These are phyloP conservation scores for Porcisia deanei DNA, from an alignment of 208 protist species.

Conservation along the genomic window DNA sequence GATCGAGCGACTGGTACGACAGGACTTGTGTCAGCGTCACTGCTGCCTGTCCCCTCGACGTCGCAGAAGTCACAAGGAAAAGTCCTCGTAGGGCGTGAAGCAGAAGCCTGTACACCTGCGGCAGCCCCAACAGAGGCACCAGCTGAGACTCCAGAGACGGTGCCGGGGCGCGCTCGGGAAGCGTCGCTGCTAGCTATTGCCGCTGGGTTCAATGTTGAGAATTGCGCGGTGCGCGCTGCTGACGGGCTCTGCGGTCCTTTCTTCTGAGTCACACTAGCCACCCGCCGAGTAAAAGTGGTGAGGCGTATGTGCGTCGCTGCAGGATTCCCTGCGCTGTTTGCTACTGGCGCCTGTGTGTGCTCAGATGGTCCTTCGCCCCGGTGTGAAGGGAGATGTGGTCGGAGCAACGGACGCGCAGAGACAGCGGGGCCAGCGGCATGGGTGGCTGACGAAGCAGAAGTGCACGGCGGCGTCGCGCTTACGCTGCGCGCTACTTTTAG, in stretches of 20 bases:
- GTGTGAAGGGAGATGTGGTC: background rate
- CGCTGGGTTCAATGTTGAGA: conserved; percentile 21
- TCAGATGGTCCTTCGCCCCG: background rate
- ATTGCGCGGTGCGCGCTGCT: conserved; percentile 15
- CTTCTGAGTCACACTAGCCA: background rate
- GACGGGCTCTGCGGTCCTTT: conserved; percentile 1
- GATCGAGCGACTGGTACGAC: background rate
- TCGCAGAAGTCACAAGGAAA: background rate
- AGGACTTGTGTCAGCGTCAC: background rate
- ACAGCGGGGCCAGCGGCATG: background rate
- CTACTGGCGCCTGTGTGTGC: background rate
- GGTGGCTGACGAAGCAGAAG: background rate
- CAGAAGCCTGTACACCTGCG: background rate
- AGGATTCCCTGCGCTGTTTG: background rate
- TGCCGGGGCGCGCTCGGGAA: background rate
- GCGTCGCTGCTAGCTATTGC: conserved; percentile 19
- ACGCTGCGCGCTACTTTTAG: background rate
- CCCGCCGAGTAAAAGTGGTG: background rate
- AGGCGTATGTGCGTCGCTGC: conserved; percentile 1
- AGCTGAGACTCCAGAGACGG: background rate
- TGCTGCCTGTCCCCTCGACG: background rate
- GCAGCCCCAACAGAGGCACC: background rate
- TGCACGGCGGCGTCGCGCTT: background rate
- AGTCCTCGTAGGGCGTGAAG: background rate
- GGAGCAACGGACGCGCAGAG: conserved; percentile 14